Evolutionary conservation across 306 rosid genomes (phyloP).

Genomic region (Trifolium repens): DNA sequence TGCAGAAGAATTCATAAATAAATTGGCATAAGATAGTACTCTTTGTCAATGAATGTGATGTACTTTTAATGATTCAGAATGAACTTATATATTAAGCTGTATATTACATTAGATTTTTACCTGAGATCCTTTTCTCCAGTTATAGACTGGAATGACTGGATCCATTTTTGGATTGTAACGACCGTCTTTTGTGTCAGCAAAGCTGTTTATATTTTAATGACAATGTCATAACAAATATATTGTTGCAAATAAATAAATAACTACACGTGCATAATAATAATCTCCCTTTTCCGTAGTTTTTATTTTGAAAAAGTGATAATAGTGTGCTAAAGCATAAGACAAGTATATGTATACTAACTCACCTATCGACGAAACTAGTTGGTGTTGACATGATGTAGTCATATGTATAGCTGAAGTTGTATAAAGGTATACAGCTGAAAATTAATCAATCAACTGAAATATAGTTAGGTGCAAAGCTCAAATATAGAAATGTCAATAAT

Average conservation of each 20-base stretch:
- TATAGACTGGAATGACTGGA: conserved; percentile 82
- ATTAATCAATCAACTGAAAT: conserved; percentile 73
- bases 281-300: too few species aligned
- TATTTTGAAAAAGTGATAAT: too few species aligned
- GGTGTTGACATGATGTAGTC: conserved; percentile 86
- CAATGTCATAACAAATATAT: conserved; percentile 32
- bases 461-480: conserved; percentile 51
- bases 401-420: conserved; percentile 93
- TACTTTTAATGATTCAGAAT: conserved; percentile 31
- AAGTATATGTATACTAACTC: conserved; percentile 45
- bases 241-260: not conserved
- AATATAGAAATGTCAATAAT: not conserved
- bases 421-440: conserved; percentile 96
- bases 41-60: conserved; percentile 12
- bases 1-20: conserved; percentile 46
- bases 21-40: conserved; percentile 39
- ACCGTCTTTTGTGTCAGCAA: conserved; percentile 93
- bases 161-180: conserved; percentile 96
- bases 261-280: too few species aligned
- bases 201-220: conserved; percentile 58
- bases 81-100: conserved; percentile 25
- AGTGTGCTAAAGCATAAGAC: not conserved
- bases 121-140: conserved; percentile 99
- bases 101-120: conserved; percentile 46
- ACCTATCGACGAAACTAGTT: conserved; percentile 98